Conservation (phyloP, 2,329 filamentous ascomycete species). For the Pyrenochaeta sp. region DNA sequence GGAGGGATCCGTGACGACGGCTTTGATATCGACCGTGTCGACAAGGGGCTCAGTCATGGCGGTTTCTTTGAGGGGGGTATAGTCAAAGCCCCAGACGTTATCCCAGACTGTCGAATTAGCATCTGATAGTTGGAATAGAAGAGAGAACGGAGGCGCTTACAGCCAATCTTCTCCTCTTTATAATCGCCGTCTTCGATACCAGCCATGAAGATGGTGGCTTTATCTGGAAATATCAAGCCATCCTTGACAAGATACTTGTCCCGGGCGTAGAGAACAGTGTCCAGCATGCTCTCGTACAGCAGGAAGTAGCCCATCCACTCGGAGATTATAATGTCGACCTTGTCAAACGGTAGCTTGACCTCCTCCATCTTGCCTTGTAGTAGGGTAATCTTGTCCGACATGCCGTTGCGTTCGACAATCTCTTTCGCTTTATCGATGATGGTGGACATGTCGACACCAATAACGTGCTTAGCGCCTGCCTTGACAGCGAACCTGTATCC, state of each 20-base stretch:
- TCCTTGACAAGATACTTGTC: constrained; percentile 88
- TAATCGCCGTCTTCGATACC: constrained; percentile 99
- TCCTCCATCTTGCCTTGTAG: constrained; percentile 99
- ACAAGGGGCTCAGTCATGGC: constrained; percentile 95
- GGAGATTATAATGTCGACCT: constrained; percentile 99
- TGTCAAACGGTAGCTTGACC: constrained; percentile 87
- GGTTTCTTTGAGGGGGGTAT: constrained; percentile 89
- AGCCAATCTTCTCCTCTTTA: constrained; percentile 99
- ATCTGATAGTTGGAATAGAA: too few relatives aligned
- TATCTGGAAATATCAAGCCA: constrained; percentile 97
- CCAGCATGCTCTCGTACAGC: constrained; percentile 98
- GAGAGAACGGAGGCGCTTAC: constrained; percentile 56
- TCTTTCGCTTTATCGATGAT: constrained; percentile 98
- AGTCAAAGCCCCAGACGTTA: constrained; percentile 98
- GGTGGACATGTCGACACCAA: constrained; percentile 99
- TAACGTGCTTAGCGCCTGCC: constrained; percentile 97
- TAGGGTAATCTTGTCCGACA: constrained; percentile 95
- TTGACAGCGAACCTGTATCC: constrained; percentile 86
- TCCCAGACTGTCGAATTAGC: constrained; percentile 81
- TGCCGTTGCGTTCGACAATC: constrained; percentile 91
- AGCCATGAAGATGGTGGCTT: constrained; percentile 95
- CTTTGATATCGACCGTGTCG: constrained; percentile 97
- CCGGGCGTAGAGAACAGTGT: constrained; percentile 95
- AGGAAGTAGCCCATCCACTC: constrained; percentile 99
- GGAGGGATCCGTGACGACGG: constrained; percentile 91